Evolutionary conservation across 1,284 basidiomycete species (phyloP).

Genomic region (Trichosporon asahii): DNA sequence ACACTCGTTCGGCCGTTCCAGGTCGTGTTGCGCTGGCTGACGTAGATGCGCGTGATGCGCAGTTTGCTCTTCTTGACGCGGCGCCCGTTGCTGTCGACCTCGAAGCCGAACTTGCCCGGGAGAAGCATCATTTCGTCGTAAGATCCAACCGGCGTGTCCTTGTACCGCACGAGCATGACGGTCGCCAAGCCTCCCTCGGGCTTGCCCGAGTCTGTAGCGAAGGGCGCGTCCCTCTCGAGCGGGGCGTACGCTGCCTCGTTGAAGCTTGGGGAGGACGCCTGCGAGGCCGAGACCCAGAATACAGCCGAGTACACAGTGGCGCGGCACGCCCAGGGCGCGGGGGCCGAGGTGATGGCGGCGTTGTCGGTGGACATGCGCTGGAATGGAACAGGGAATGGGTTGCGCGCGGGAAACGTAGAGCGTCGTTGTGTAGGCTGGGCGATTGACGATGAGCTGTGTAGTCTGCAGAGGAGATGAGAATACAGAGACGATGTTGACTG

Average conservation of each 20-base stretch:
- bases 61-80: not conserved
- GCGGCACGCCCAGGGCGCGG: constrained; percentile 11
- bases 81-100: not conserved
- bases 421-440: too few species aligned
- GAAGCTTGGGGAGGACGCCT: not conserved
- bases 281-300: not conserved
- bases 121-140: constrained; percentile 17
- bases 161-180: constrained; percentile 15
- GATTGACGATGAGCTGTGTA: too few species aligned
- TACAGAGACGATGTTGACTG: too few species aligned
- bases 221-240: constrained; percentile 11
- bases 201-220: not conserved
- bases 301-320: constrained; percentile 12
- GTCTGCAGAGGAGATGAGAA: too few species aligned
- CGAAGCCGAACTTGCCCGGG: constrained; percentile 13
- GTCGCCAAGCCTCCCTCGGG: constrained; percentile 13
- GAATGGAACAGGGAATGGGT: too few species aligned
- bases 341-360: not conserved
- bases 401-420: too few species aligned
- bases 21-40: constrained; percentile 16
- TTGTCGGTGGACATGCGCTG: not conserved
- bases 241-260: constrained; percentile 1
- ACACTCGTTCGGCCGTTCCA: constrained; percentile 18
- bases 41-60: constrained; percentile 15
- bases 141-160: constrained; percentile 8